Percentiles rank a stretch among this genome's conserved stretches.
Conservation (phyloP, 1,284 basidiomycete species). For the Afroboletus lepidellus region DNA sequence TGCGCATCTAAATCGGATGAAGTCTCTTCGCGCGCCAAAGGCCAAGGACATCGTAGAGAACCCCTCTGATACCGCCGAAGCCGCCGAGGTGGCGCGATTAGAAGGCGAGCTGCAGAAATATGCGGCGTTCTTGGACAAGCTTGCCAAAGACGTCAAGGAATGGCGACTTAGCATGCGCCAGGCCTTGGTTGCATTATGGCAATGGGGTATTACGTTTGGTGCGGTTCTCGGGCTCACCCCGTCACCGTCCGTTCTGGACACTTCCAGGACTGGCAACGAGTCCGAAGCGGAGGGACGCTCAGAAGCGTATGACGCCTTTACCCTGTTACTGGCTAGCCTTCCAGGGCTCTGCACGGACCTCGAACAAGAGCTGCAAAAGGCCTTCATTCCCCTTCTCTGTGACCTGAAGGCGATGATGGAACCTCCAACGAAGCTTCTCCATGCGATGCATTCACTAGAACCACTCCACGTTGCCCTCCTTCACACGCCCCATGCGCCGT, state of each 20-base stretch:
- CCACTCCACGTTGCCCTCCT: conserved; percentile 66
- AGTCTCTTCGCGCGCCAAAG: conserved; percentile 39
- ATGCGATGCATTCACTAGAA: conserved; percentile 67
- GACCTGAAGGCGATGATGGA: conserved; percentile 54
- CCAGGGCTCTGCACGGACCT: conserved; percentile 54
- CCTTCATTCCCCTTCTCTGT: conserved; percentile 55
- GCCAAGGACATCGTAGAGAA: conserved; percentile 31
- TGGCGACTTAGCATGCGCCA: conserved; percentile 52
- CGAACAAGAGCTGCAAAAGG: conserved; percentile 49
- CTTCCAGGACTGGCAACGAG: conserved; percentile 12
- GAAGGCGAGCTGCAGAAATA: conserved; percentile 54
- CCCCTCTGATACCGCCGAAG: conserved; percentile 43
- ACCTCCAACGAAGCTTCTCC: conserved; percentile 62
- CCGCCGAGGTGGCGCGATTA: conserved; percentile 51
- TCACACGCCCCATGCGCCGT: conserved; percentile 50
- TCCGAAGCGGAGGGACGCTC: conserved; percentile 29
- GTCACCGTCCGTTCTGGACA: conserved; percentile 35
- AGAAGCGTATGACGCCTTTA: conserved; percentile 76
- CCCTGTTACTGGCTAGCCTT: conserved; percentile 52
- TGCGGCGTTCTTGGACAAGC: conserved; percentile 54
- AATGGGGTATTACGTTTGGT: conserved; percentile 47
- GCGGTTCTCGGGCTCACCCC: conserved; percentile 37
- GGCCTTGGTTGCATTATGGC: conserved; percentile 39
- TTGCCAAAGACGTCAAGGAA: conserved; percentile 56
- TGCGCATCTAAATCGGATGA: conserved; percentile 61